Evolutionary conservation across 106 monocot genomes (phyloP).

Genomic region (Platanthera guangdongensis): DNA sequence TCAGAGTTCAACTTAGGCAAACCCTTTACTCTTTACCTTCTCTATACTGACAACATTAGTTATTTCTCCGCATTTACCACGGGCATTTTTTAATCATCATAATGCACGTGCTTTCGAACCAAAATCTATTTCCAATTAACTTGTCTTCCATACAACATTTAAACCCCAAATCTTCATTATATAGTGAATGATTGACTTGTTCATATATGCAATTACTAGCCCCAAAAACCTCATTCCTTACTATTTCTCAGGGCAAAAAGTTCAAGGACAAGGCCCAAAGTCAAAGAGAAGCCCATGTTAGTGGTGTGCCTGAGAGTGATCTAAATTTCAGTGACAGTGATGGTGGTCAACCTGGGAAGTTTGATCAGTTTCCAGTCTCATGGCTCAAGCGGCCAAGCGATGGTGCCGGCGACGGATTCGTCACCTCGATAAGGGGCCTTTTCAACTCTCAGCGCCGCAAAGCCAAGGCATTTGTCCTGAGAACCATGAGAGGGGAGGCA

Average conservation of each 20-base stretch:
- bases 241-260: slow-evolving; percentile 70
- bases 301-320: slow-evolving; percentile 47
- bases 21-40: too few species aligned
- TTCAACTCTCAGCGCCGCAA: slow-evolving; percentile 84
- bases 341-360: slow-evolving; percentile 56
- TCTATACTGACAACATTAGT: too few species aligned
- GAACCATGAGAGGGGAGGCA: slow-evolving; percentile 84
- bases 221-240: too few species aligned
- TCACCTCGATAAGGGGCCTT: slow-evolving; percentile 84
- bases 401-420: slow-evolving; percentile 96
- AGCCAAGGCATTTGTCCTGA: slow-evolving; percentile 74
- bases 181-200: too few species aligned
- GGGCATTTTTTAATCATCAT: too few species aligned
- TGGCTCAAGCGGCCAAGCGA: slow-evolving; percentile 59
- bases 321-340: slow-evolving; percentile 79
- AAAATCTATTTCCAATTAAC: too few species aligned
- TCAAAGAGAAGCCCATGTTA: slow-evolving; percentile 40
- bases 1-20: too few species aligned
- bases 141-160: too few species aligned
- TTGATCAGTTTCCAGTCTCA: slow-evolving; percentile 55
- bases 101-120: too few species aligned
- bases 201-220: too few species aligned
- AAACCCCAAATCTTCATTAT: too few species aligned
- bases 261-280: slow-evolving; percentile 83
- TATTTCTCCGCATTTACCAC: too few species aligned